Base-by-base conservation (phyloP, 305 asterid species). In the Solanum hybrid region DNA sequence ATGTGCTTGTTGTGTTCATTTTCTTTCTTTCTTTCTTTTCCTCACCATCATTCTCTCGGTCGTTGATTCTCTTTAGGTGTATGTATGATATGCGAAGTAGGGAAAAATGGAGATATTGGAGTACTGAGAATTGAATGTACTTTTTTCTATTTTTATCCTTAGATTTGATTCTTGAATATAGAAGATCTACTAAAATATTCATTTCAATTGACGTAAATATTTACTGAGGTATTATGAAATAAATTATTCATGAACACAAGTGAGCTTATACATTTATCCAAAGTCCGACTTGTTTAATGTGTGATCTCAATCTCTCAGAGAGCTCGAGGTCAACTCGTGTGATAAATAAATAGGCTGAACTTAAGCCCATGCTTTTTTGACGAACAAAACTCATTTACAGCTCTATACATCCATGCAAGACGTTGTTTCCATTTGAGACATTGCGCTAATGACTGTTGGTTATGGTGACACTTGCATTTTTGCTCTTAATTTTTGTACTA, bases 401-500 rank as follows among this genome's bases (percentile, higher is more conserved):
- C 17, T 83, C 27, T 83, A 29, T 31, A 45, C n/a, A 31, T 85
- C 32, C 22, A 20, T 51, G 76, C 76, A 84, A 51, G 31, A 51
- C 13, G 4, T 51, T 29, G 68, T 13, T 39, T 80, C 78, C 31
- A 10, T 38, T 31, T 80, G 70, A 29, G 3, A 32, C 88, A 78
- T 38, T 24, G 32, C 26, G 32, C 80, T n/a, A n/a, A 72, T 87
- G 80, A 37, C 32, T 39, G 79, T 27, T 75, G 39, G 24, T 86
- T 72, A 29, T 39, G 73, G 75, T 89, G 61, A 41, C 87, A 29
- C 89, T 89, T 80, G 76, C 89, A 61, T 70, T 73, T 90, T 65
- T 34, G 81, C 70, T 88, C 61, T 85, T 14, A 27, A 29, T 86
- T 92, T 61, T 77, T 92, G 26, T 38, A 57, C 45, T 83, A 83